These are phyloP conservation scores for Coemansia sp. DNA, from an alignment of 192 early-diverging fungal species.

Conservation along the genomic window DNA sequence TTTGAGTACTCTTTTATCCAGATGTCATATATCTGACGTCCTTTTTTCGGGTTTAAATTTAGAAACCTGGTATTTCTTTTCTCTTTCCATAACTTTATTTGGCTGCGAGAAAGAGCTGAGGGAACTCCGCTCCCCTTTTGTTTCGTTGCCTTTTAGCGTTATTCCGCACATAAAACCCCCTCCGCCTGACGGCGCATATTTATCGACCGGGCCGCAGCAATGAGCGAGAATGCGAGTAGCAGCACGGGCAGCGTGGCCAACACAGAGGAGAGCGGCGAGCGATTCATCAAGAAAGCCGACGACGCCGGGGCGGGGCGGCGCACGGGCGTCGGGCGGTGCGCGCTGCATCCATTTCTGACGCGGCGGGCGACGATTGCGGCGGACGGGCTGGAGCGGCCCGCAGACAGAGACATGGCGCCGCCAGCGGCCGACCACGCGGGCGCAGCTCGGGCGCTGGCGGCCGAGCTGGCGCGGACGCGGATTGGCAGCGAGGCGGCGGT, in stretches of 20 bases:
- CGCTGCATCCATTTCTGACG: conserved; percentile 46
- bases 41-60: too few species aligned
- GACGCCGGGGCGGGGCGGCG: conserved; percentile 15
- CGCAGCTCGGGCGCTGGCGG: too few species aligned
- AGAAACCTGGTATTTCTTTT: too few species aligned
- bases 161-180: too few species aligned
- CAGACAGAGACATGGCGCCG: too few species aligned
- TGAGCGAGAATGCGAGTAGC: background rate
- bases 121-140: too few species aligned
- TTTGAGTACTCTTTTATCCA: too few species aligned
- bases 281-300: conserved; percentile 41
- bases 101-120: too few species aligned
- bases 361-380: conserved; percentile 15
- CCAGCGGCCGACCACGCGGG: too few species aligned
- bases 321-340: conserved; percentile 37
- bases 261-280: conserved; percentile 35
- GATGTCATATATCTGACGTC: too few species aligned
- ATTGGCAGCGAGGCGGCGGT: background rate
- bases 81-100: too few species aligned
- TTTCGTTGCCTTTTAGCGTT: background rate
- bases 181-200: background rate
- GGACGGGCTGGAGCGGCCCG: background rate
- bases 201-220: conserved; percentile 4
- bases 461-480: too few species aligned
- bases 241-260: conserved; percentile 3